Evolutionary conservation across 176 grass and related monocot genomes (phyloP), one percentile per base, ranked within the genome.

Genomic region (Bromus sterilis): DNA sequence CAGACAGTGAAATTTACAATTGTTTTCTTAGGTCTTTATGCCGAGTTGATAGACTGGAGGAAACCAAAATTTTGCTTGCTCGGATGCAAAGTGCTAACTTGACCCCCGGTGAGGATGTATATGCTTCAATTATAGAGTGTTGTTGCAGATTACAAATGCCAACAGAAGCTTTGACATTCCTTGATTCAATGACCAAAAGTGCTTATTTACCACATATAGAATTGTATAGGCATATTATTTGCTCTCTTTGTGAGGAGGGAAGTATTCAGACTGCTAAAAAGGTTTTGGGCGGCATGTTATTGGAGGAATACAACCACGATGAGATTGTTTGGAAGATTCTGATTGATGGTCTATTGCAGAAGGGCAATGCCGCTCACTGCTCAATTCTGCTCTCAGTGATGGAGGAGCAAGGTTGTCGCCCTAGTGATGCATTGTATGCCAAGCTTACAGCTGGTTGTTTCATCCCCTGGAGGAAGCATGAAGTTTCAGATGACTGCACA

Each of bases 301-400:
- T 43, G 11, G 91, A 83, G 78, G 89, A 84, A 43, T 97, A 94
- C 86, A 94, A 90, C 80, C 76, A 77, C 16, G 85, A 97, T 94
- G 94, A 97, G 85, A 84, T 97, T 82, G 91, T 72, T 61, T 89
- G 91, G 89, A 97, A 89, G 74, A 97, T 97, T 86, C 86, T 97
- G 69, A 78, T 94, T 86, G 87, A 91, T 89, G 84, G 80, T 41
- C 68, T 97, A 74, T 80, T 97, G 80, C 51, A 66, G 71, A 94
- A 79, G 29, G 91, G 89, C 23, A 83, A 86, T 77, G 77, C 77
- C 77, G 65, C 88, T 79, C 73, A 86, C 56, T 93, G 85, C 73
- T 89, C 76, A 36, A 71, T 76, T 26, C 83, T 93, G 44, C 79
- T 97, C 25, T 86, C 81, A 9, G 49, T 91, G 55, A 94, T 97